Base-by-base conservation (phyloP, 495 filamentous ascomycete species). In the Aspergillus homomorphus region DNA sequence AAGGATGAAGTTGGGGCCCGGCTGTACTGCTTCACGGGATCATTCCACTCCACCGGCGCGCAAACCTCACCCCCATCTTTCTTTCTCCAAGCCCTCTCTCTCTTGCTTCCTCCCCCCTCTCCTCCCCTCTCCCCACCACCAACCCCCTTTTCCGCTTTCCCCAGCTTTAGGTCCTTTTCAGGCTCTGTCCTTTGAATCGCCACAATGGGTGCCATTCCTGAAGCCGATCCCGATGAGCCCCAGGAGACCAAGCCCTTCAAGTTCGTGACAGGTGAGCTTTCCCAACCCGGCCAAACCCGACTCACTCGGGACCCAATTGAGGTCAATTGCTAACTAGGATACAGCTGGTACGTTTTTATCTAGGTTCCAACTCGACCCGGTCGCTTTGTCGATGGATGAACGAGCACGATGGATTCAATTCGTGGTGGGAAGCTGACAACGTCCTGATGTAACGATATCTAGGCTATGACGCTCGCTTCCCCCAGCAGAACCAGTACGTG, bases 391-490 rank as follows among this genome's bases (percentile, higher is more conserved):
- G 51, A 52, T 50, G 45, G 44, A 38, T 38, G 33, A 38, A 38
- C 33, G 33, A 38, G 49, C 45, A 50, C 50, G 54, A 48, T 51
- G 43, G 56, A 53, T 61, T 61, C 61, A n/a, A 24, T 59, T 60
- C 54, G 55, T 51, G 62, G 53, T 58, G 57, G 33, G 16, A 57
- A 57, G 66, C 67, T 75, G 61, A 75, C 73, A 70, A 61, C 42
- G 64, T 67, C 71, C 51, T 41, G 57, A 67, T 59, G 55, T 45
- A 56, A 66, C 54, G 52, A 51, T 23, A 22, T 22, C 56, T 75
- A 96, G 94, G 94, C 81, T 96, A 95, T 80, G 95, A 98, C 74
- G 95, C 95, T 73, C 93, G 95, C 74, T 99, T 98, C 82, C 95
- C 95, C 64, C 95, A 99, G 83, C 80, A 84, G 82, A 99, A 99